Evolutionary conservation across 1,284 basidiomycete species (phyloP).

Genomic region (Coriolopsis trogii): DNA sequence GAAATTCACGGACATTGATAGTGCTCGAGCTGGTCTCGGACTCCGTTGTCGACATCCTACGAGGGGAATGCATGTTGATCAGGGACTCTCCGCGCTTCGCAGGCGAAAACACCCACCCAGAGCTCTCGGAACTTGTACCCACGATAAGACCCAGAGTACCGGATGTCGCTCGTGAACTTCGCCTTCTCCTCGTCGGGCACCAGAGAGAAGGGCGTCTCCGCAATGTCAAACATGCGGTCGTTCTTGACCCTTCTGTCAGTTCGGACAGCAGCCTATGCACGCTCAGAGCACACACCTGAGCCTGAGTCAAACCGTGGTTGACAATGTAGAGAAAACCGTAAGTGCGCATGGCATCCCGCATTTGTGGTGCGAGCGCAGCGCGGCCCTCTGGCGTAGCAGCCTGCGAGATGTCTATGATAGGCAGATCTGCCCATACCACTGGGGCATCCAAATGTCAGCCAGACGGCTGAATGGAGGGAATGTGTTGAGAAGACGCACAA

Average conservation of each 20-base stretch:
- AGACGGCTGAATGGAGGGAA: background rate
- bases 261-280: background rate
- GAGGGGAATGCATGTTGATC: background rate
- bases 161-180: constrained; percentile 50
- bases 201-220: constrained; percentile 41
- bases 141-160: constrained; percentile 54
- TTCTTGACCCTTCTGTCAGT: too few relatives aligned
- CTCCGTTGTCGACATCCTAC: constrained; percentile 55
- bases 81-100: background rate
- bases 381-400: constrained; percentile 51
- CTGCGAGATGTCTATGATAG: constrained; percentile 64
- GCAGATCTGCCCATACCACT: constrained; percentile 74
- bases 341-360: constrained; percentile 59
- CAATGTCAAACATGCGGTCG: constrained; percentile 22
- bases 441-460: background rate
- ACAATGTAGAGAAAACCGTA: constrained; percentile 68
- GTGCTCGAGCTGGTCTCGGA: constrained; percentile 62
- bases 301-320: constrained; percentile 53
- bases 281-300: constrained; percentile 14
- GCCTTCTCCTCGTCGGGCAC: constrained; percentile 61
- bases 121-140: constrained; percentile 63
- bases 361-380: constrained; percentile 48
- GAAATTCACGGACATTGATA: constrained; percentile 50
- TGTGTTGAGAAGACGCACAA: background rate
- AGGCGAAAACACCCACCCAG: constrained; percentile 53